A percentile compares a stretch with the other conserved stretches of the same genome.
phyloP scores from a whole-genome alignment of 2,329 filamentous ascomycete species.

The Blastomyces emzantsi region DNA sequence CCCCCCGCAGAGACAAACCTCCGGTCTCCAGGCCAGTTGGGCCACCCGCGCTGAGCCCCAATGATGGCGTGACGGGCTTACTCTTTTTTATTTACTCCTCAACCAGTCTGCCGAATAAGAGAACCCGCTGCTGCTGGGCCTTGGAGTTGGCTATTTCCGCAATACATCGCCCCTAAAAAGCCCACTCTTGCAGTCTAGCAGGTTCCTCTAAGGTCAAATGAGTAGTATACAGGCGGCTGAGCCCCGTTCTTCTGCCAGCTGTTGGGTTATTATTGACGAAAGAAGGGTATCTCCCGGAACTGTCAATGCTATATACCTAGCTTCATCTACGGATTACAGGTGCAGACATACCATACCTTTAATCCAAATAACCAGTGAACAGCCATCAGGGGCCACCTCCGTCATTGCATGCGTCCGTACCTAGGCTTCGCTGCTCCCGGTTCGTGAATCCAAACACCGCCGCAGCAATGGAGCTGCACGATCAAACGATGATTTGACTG shows the following conservation, averaged over 20 bases:
- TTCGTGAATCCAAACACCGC: conserved; percentile 1
- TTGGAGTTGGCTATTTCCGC: neutral
- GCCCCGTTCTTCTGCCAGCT: neutral
- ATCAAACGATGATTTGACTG: neutral
- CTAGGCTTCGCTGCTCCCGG: neutral
- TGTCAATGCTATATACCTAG: too few species aligned
- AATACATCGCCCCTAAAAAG: neutral
- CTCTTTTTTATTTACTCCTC: too few species aligned
- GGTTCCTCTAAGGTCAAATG: neutral
- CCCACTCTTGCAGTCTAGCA: neutral
- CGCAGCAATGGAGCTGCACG: neutral
- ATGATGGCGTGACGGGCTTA: neutral
- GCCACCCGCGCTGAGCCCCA: neutral
- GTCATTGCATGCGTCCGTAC: too few species aligned
- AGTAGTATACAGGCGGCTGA: neutral
- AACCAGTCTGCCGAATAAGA: too few species aligned
- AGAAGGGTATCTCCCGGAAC: too few species aligned
- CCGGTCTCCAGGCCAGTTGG: too few species aligned
- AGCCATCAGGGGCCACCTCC: too few species aligned
- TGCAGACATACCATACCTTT: too few species aligned
- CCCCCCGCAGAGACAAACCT: neutral
- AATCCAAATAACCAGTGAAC: too few species aligned
- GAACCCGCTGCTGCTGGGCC: too few species aligned
- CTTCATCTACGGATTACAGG: too few species aligned
- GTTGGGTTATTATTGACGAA: too few species aligned